Evolutionary conservation across 2,329 filamentous ascomycete species (phyloP).

Genomic region (Mycosphaerella sp.): DNA sequence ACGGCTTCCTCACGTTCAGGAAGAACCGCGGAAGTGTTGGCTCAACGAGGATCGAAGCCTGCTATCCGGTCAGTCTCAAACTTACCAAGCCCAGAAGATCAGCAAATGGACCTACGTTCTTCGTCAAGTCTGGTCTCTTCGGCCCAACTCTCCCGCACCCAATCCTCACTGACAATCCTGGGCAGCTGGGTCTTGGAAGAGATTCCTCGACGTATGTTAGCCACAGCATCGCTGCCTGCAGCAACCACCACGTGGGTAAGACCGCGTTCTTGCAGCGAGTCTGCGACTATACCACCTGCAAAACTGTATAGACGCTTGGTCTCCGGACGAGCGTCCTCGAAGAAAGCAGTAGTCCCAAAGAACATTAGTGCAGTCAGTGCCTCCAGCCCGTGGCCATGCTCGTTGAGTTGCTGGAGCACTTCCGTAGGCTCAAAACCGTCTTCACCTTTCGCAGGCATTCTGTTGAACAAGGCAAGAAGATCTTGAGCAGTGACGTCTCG

Average conservation of each 20-base stretch:
- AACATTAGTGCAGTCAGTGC: conserved; percentile 50
- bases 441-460: conserved; percentile 49
- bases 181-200: conserved; percentile 48
- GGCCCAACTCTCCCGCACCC: conserved; percentile 75
- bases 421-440: conserved; percentile 42
- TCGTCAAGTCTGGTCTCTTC: conserved; percentile 76
- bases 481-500: conserved; percentile 62
- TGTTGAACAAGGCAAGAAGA: conserved; percentile 47
- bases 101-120: conserved; percentile 41
- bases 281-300: conserved; percentile 56
- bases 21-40: neutral
- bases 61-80: neutral
- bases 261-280: conserved; percentile 45
- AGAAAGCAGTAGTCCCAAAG: conserved; percentile 41
- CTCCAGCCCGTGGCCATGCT: conserved; percentile 50
- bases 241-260: conserved; percentile 67
- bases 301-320: conserved; percentile 48
- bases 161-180: conserved; percentile 61
- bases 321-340: conserved; percentile 36
- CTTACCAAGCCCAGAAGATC: neutral
- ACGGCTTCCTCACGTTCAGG: neutral
- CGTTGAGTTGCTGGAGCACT: conserved; percentile 52
- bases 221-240: conserved; percentile 37
- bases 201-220: conserved; percentile 19
- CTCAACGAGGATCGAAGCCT: conserved; percentile 4